Percentiles rank a stretch among this genome's conserved stretches.
phyloP scores from a whole-genome alignment of 148 eudicot genomes.

The Camellia japonica region DNA sequence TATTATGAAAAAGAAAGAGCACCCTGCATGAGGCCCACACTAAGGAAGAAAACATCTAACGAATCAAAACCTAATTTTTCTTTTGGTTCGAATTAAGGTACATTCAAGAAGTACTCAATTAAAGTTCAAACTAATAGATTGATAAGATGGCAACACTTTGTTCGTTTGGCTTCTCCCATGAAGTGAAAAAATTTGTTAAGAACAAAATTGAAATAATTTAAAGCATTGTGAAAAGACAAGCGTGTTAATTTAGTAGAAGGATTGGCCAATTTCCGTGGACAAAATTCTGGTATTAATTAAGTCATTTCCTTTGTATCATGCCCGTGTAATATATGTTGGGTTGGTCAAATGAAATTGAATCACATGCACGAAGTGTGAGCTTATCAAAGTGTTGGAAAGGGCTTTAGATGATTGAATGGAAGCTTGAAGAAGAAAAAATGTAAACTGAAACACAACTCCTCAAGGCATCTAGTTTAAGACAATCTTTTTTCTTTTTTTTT shows the following conservation, averaged over 20 bases:
- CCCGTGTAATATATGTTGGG: too few relatives aligned
- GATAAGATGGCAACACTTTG: not conserved
- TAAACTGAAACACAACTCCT: not conserved
- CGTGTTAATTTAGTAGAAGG: too few relatives aligned
- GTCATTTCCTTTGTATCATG: too few relatives aligned
- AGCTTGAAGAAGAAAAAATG: too few relatives aligned
- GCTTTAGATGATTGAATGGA: too few relatives aligned
- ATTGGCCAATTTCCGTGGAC: too few relatives aligned
- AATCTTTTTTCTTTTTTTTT: too few relatives aligned
- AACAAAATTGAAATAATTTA: not conserved
- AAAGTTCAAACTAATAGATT: not conserved
- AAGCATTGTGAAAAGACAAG: not conserved
- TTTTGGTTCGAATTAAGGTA: not conserved
- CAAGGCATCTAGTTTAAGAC: too few relatives aligned
- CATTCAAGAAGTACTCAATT: not conserved
- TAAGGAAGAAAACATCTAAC: slow-evolving; percentile 4
- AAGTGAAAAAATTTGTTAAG: not conserved
- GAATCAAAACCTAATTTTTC: not conserved
- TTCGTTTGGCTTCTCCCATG: not conserved
- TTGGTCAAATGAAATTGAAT: too few relatives aligned
- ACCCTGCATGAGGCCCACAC: not conserved
- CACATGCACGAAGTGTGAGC: too few relatives aligned
- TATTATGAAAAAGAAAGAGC: not conserved
- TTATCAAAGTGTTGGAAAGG: too few relatives aligned
- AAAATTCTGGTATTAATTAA: too few relatives aligned